phyloP scores from a whole-genome alignment of 345 rosid genomes.

The Geranium rotundifolium region DNA sequence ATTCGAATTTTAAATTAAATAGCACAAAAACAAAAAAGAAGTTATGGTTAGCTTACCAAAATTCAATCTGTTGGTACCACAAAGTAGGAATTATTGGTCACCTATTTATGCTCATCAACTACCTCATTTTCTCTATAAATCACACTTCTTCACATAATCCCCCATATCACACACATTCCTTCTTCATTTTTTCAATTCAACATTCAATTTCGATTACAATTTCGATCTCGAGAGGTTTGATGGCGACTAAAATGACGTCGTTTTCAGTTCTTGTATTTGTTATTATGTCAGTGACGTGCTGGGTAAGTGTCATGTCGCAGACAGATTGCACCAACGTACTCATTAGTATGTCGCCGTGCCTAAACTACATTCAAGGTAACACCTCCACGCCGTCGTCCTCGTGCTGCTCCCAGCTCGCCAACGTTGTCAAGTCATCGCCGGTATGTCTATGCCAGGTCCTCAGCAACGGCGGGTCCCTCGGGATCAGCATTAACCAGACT shows the following conservation, averaged over 20 bases:
- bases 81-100: background rate
- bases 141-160: background rate
- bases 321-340: slow-evolving; percentile 23
- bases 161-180: background rate
- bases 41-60: background rate
- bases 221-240: too few relatives aligned
- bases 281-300: slow-evolving; percentile 20
- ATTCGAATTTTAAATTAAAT: too few relatives aligned
- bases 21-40: too few relatives aligned
- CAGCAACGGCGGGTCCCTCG: slow-evolving; percentile 32
- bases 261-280: slow-evolving; percentile 10
- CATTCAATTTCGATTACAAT: background rate
- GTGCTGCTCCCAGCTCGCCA: slow-evolving; percentile 51
- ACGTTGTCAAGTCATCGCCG: slow-evolving; percentile 48
- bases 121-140: background rate
- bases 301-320: slow-evolving; percentile 22
- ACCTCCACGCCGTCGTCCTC: slow-evolving; percentile 47
- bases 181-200: background rate
- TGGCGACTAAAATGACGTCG: background rate
- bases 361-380: slow-evolving; percentile 47
- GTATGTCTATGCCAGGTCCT: slow-evolving; percentile 55
- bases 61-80: background rate
- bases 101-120: background rate
- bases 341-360: slow-evolving; percentile 41
- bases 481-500: slow-evolving; percentile 53